Base-by-base conservation (phyloP, 352 stramenopile genomes). In the Pythium insidiosum region DNA sequence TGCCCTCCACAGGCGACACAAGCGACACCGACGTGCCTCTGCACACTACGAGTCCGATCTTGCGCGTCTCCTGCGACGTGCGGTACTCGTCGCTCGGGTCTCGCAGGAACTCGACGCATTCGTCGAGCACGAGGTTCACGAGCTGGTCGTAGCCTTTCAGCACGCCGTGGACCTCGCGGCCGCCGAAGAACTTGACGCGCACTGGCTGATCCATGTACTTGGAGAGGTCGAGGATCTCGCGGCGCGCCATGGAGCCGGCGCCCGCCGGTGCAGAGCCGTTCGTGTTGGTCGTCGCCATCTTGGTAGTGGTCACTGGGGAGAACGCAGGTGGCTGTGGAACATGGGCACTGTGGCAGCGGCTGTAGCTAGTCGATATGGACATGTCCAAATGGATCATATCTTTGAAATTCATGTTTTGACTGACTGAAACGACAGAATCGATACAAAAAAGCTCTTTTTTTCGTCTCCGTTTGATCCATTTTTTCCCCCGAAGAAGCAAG, bases 81-180 rank as follows among this genome's bases (percentile, higher is more conserved):
- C 63, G 66, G 65, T 94, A 84, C 37, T 82, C 63, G 61, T 98
- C 89, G 44, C 86, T 93, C 5, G 85, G 73, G 61, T 97, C 88
- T 68, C 93, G 79, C 55, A 98, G 37, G 58, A 92, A 97, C 73
- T 98, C 95, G 46, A 97, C 69, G 56, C 88, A 95, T 58, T 98
- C 90, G 54, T 98, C 95, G 40, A 98, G 77, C 36, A 98, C 95
- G 31, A 98, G 76, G 77, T 98, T 98, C 29, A 98, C 90, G 26
- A 98, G 68, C 58, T 97, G 87, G 64, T 98, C 95, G 69, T 97
- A 98, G 46, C 95, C 95, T 61, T 96, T 95, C 31, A 98, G 70
- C 34, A 84, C 79, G 46, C 94, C 95, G 46, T 82, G 71, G 13
- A 98, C 71, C 63, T 97, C 91, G 46, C 93, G 68, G 0, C 94